Evolutionary conservation across 176 grass and related monocot species (phyloP), one percentile per base, ranked within the genome.

Genomic region (Poa annua): DNA sequence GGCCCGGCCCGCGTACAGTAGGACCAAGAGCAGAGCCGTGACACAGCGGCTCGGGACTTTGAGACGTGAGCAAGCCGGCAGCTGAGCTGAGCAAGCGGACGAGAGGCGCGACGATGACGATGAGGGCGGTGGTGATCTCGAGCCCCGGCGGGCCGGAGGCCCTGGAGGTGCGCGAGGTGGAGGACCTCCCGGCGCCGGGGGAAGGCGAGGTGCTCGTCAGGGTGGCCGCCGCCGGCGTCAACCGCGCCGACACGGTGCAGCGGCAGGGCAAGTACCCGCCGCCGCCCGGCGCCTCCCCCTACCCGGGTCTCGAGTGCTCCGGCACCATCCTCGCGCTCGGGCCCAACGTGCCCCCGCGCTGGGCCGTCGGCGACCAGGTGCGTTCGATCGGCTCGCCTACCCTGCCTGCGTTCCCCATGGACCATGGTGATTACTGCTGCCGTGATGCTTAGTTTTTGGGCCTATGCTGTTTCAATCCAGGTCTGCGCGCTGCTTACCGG

Each of bases 301-400:
- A 93, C 77, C 96, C 89, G 0, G 92, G 96, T 0, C 89, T 98
- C 4, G 96, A 98, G 83, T 92, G 90, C 87, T 95, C 92, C 44
- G 96, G 92, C 36, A 95, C 89, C 66, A 82, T 98, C 83, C 29
- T 98, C 11, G 80, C 91, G 17, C 75, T 95, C 41, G 91, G 92
- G 0, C 15, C 82, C 26, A 66, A 76, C 48, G 55, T 85, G 0
- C 81, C 82, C 2, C 20, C 83, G 12, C 91, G 83, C 10, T 95
- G 90, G 90, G 79, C 80, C 41, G 74, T 93, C 16, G 92, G 96
- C 6, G 87, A 95, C 82, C 71, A 93, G 80, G 92, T 97, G 29
- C 3, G 13, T n/a, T n/a, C n/a, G n/a, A 10, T 11, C 29, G 29
- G 29, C 29, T 29, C 29, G 29, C 29, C 29, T 29, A 29, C 29